Conservation (phyloP, 2,329 filamentous ascomycete species). For the Pestalotiopsis sp. region DNA sequence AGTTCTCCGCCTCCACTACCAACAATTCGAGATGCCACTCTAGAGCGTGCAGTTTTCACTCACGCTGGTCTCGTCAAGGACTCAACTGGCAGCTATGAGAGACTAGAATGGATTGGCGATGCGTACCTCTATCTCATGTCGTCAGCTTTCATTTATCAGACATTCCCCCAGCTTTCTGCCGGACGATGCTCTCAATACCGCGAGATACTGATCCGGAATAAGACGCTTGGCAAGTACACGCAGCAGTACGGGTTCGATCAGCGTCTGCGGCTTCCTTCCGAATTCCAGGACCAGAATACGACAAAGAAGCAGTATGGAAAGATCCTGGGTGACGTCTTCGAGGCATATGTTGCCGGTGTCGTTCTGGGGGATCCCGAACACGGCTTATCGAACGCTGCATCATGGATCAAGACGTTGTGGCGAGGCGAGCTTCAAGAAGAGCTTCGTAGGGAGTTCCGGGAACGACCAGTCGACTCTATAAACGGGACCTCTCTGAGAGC, state of each 20-base stretch:
- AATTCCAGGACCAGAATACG: slow-evolving; percentile 40
- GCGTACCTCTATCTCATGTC: slow-evolving; percentile 81
- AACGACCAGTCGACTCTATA: neutral
- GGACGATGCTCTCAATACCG: slow-evolving; percentile 77
- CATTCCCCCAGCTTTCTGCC: slow-evolving; percentile 65
- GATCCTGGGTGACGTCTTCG: slow-evolving; percentile 83
- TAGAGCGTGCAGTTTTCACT: slow-evolving; percentile 68
- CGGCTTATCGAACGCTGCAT: slow-evolving; percentile 63
- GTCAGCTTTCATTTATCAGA: slow-evolving; percentile 73
- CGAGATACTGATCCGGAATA: slow-evolving; percentile 80
- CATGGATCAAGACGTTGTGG: slow-evolving; percentile 81
- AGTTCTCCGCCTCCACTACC: slow-evolving; percentile 60
- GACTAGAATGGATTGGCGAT: slow-evolving; percentile 87
- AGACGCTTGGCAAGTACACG: slow-evolving; percentile 72
- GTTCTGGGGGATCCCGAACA: slow-evolving; percentile 66
- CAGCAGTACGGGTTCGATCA: slow-evolving; percentile 71
- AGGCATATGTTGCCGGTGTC: slow-evolving; percentile 84
- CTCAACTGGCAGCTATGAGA: slow-evolving; percentile 67
- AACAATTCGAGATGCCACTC: slow-evolving; percentile 56
- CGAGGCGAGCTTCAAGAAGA: slow-evolving; percentile 61
- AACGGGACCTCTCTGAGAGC: neutral
- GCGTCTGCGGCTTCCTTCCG: slow-evolving; percentile 58
- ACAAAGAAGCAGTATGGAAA: slow-evolving; percentile 65
- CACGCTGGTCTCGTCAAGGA: slow-evolving; percentile 55
- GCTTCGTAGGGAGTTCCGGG: slow-evolving; percentile 42